phyloP scores from a whole-genome alignment of 495 filamentous ascomycete genomes.

The Hypoxylon fragiforme region DNA sequence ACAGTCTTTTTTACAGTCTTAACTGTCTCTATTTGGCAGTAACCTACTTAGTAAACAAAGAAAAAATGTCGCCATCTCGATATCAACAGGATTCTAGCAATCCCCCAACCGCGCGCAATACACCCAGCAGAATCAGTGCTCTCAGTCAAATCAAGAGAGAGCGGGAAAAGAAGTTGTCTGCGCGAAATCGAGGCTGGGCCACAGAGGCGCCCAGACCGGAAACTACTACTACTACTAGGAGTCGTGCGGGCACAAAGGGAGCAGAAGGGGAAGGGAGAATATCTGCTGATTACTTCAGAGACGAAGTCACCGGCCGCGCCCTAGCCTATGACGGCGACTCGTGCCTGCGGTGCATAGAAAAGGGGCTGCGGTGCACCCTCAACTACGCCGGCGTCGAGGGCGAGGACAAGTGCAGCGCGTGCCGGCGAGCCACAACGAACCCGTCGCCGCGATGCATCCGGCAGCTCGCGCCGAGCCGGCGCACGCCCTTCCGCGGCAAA shows the following conservation, averaged over 20 bases:
- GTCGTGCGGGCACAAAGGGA: not conserved
- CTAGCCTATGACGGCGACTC: constrained; percentile 15
- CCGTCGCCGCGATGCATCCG: no score
- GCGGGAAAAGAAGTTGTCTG: not conserved
- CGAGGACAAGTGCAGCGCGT: constrained; percentile 21
- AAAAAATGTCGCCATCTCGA: not conserved
- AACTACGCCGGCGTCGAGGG: constrained; percentile 19
- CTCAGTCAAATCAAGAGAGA: not conserved
- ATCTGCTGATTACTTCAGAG: not conserved
- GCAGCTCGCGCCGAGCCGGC: constrained; percentile 16
- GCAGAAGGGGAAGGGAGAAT: not conserved
- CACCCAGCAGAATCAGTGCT: not conserved
- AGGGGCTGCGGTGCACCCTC: constrained; percentile 34
- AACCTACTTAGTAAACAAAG: not conserved
- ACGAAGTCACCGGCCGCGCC: constrained; percentile 14
- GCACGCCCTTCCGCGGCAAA: not conserved
- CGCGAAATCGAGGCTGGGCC: not conserved
- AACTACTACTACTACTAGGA: not conserved
- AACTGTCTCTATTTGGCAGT: not conserved
- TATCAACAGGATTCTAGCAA: not conserved
- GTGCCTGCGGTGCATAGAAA: constrained; percentile 30
- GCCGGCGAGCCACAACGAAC: no score
- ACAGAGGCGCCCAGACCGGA: not conserved
- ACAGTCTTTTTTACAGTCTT: not conserved
- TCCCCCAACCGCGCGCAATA: not conserved